phyloP scores from a whole-genome alignment of 2,329 filamentous ascomycete species.

The Scedosporium aurantiacum region DNA sequence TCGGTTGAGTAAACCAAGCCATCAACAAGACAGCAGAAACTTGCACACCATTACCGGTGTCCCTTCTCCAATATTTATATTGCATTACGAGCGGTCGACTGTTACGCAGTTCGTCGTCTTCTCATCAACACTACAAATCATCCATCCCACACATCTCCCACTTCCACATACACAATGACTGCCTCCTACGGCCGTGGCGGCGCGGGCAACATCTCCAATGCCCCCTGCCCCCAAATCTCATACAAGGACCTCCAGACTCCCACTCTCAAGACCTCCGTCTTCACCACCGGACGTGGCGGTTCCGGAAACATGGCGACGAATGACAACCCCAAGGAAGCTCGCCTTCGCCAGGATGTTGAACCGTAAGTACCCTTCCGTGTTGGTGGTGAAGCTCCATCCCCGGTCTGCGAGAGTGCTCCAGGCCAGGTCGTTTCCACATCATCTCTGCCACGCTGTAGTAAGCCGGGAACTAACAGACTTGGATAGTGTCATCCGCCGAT shows the following conservation, averaged over 20 bases:
- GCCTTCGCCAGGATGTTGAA: slow-evolving; percentile 73
- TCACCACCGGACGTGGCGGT: slow-evolving; percentile 83
- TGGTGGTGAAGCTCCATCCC: slow-evolving; percentile 15
- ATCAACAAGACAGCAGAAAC: no score
- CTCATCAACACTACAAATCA: no score
- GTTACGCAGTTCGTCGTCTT: no score
- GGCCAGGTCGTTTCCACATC: background rate
- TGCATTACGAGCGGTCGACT: no score
- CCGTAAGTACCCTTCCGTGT: slow-evolving; percentile 34
- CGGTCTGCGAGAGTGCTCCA: slow-evolving; percentile 7
- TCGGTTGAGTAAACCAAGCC: no score
- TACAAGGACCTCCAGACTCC: slow-evolving; percentile 67
- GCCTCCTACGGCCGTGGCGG: slow-evolving; percentile 67
- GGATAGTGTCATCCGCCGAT: slow-evolving; percentile 41
- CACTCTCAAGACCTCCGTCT: slow-evolving; percentile 68
- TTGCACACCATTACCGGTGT: no score
- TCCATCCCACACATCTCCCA: background rate
- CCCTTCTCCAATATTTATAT: no score
- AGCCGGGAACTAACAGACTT: slow-evolving; percentile 9
- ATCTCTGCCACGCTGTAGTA: background rate
- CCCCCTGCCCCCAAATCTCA: slow-evolving; percentile 33
- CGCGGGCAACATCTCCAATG: slow-evolving; percentile 60
- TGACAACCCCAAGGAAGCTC: slow-evolving; percentile 61
- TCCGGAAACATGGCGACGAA: slow-evolving; percentile 76
- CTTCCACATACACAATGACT: slow-evolving; percentile 22